Evolutionary conservation across 2,329 filamentous ascomycete genomes (phyloP), one percentile per base, ranked within the genome.

Genomic region (Neoarthrinium moseri): DNA sequence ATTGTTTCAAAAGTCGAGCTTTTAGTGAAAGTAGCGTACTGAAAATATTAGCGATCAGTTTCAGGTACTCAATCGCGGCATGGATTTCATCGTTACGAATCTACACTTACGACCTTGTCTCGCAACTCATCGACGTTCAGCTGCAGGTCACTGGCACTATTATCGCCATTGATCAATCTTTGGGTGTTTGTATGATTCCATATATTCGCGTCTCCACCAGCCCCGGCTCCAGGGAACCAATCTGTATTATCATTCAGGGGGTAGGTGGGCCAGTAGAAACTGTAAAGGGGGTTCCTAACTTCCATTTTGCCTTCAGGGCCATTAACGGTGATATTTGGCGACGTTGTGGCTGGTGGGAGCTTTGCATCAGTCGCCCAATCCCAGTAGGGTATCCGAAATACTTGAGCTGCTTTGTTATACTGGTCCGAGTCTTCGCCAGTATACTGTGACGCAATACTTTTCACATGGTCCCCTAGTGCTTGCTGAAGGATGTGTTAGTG

Each of bases 281-380:
- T 71, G 51, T 70, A 71, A 1, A 83, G 61, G 3, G 80, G 80
- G 56, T 83, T 83, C 30, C 62, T 59, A 23, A 80, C 64, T 5
- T 58, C 61, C 22, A 67, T 59, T 33, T 52, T 17, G 42, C 68
- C 68, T 18, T 63, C 57, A 4, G 75, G 70, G 15, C 73, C 63
- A n/a, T 66, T 67, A 47, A 78, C 60, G 5, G 46, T 64, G 39
- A 72, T 56, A 10, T 59, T 68, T 32, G 59, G 55, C 2, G 59
- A 58, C 3, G 63, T 69, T n/a, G 51, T 57, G 8, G 68, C 66
- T 0, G 56, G 51, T 4, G 78, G 77, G 3, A 81, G 64, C n/a
- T 52, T 49, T 4, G 66, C 51, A 26, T 72, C 57, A 3, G 52
- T 48, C 2, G 68, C 75, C 77, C 76, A 81, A 60, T 81, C 77